Base-by-base conservation (phyloP, 1,284 basidiomycete genomes). In the Pseudozyma tsukubaensis region DNA sequence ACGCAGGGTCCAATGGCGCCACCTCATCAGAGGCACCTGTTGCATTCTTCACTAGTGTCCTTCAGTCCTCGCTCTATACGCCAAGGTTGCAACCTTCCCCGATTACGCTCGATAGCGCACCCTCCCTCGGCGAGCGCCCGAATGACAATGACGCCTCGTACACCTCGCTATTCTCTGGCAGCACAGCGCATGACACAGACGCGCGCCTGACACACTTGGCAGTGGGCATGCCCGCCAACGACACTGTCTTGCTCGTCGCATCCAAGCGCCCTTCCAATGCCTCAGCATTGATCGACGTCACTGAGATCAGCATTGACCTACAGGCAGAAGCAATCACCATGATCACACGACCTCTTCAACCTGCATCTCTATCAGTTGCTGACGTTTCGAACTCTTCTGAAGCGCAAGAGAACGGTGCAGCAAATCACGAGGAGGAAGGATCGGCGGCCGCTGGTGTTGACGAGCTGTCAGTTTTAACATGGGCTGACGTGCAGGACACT, bases 221-320 rank as follows among this genome's bases (percentile, higher is more conserved):
- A 16, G 52, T 76, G n/a, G 73, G 73, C 4, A 65, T 76, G 69
- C 60, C 59, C 4, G 58, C 56, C 32, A 61, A 72, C 49, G 65
- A 68, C 37, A 40, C 64, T 1, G 35, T 47, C 16, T 47, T 76
- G 7, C 43, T 76, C 14, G 65, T 72, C 8, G 73, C 73, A 9
- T 68, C 60, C 14, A 68, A 52, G 39, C 64, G 60, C 0, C 9
- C 19, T 7, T 55, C 60, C 16, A 48, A 16, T 35, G 39, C 51
- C 12, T 44, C 62, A 3, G 24, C 56, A 13, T 39, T 61, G 14
- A 21, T 76, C n/a, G 56, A 66, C 19, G 55, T 76, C 10, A 49
- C 64, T 21, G 73, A 72, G 40, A 54, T 76, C 52, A 65, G 48
- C 11, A 16, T 76, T 21, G 61, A 76, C 24, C 34, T 76, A 35